Base-by-base conservation (phyloP, 305 asterid genomes). In the Stenogyne calaminthoides region DNA sequence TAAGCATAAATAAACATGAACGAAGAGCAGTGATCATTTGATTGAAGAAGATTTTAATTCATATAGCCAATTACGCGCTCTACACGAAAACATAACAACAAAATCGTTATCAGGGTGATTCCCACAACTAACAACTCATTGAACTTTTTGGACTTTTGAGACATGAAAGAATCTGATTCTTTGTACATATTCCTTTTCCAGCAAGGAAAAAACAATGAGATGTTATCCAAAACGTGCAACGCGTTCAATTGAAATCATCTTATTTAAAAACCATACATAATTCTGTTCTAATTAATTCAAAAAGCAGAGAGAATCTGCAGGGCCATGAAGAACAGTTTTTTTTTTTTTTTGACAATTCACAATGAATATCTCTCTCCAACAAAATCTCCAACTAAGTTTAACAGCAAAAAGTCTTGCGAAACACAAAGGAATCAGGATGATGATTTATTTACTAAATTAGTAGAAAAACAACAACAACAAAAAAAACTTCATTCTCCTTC, bases 301-400 rank as follows among this genome's bases (percentile, higher is more conserved):
- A n/a, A 29, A 60, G 44, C 47, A 57, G 18, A 47, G 39, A 59
- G 81, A 77, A 77, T 71, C 77, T 12, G 2, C n/a, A 34, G 74
- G 81, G 74, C 74, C n/a, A n/a, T n/a, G n/a, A n/a, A n/a, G n/a
- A n/a, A n/a, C n/a, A n/a, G n/a, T n/a, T n/a, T n/a, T n/a, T n/a
- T n/a, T n/a, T n/a, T n/a, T 10, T n/a, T n/a, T n/a, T 71, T 65
- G 81, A 71, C 58, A 64, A 12, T 18, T 64, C 29, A 52, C 29
- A 18, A 22, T n/a, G 18, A 5, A 51, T 6, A 7, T 7, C 20
- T 32, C n/a, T n/a, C n/a, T 14, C n/a, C 54, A 46, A 5, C 19
- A n/a, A 46, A 46, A 14, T 12, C 9, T 10, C 54, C n/a, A 14
- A 11, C 54, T 46, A 46, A 46, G n/a, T 4, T n/a, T 10, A 42